Base-by-base conservation (phyloP, 192 early-diverging fungal genomes). In the Coemansia sp. region DNA sequence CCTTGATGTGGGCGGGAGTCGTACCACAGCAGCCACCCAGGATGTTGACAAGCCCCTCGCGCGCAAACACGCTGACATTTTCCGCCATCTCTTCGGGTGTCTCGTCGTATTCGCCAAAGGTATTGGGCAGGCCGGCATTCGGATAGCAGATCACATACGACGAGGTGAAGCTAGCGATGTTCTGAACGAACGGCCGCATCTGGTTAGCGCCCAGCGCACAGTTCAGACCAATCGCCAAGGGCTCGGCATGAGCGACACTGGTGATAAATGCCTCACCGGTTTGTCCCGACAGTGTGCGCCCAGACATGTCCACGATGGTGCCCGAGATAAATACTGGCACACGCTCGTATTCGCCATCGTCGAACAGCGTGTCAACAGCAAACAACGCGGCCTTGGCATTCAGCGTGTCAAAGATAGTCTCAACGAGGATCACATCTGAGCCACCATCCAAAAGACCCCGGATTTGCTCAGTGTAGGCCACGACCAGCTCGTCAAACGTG, bases 371-470 rank as follows among this genome's bases (percentile, higher is more conserved):
- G 80, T 97, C 95, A 72, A 97, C 92, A 15, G 97, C 97, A 86
- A 89, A 98, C 40, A 97, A 75, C 2, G 95, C 97, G 4, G 97
- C 97, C 83, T 98, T 98, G 63, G 95, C 93, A 68, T 98, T 98
- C n/a, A 96, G 83, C 22, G 97, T 98, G 80, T 98, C 97, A 71
- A 98, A 98, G 77, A 98, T 94, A 38, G 97, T 98, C 77, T 98
- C 97, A 1, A 98, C 94, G 74, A 98, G 86, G 15, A 98, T 80
- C 65, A 96, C 89, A 71, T 98, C 97, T 5, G 94, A 80, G 6
- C 97, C 97, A 72, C 97, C 97, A 73, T 98, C 97, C 67, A 98
- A 86, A 38, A 98, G 86, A 76, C 95, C 97, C 63, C 91, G 89
- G 41, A 88, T 87, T 79, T 98, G 97, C 85, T 96, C 94, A 10